A percentile compares a stretch with the other conserved stretches of the same genome.
phyloP scores from a whole-genome alignment of 2,329 filamentous ascomycete species.

The Ascochyta fabae region DNA sequence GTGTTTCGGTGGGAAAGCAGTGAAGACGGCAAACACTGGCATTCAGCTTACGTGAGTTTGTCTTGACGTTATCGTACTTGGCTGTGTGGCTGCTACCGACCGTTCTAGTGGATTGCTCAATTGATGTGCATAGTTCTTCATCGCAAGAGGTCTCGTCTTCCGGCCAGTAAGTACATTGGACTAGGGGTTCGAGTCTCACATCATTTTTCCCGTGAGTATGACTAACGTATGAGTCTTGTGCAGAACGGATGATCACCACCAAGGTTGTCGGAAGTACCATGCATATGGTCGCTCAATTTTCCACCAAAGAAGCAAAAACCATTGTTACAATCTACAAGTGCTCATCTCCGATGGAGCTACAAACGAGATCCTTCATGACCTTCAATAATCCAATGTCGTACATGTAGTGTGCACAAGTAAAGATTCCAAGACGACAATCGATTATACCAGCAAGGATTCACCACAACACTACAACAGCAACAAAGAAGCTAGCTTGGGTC shows the following conservation, averaged over 20 bases:
- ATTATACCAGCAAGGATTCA: background rate
- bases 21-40: no score
- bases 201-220: background rate
- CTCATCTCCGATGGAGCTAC: background rate
- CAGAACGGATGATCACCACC: conserved; percentile 5
- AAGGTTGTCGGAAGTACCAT: background rate
- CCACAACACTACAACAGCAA: background rate
- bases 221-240: conserved; percentile 10
- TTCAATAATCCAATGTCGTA: background rate
- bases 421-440: background rate
- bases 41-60: no score
- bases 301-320: background rate
- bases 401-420: background rate
- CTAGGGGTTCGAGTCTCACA: background rate
- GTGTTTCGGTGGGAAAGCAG: no score
- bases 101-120: no score
- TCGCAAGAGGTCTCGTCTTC: background rate
- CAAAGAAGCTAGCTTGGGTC: background rate
- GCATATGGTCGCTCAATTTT: conserved; percentile 3
- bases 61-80: no score
- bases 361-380: background rate
- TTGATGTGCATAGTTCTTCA: no score
- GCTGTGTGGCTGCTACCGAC: no score
- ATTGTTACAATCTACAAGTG: background rate
- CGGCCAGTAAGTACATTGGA: background rate